Conservation (phyloP, 345 rosid genomes). For the Populus pruinosa region DNA sequence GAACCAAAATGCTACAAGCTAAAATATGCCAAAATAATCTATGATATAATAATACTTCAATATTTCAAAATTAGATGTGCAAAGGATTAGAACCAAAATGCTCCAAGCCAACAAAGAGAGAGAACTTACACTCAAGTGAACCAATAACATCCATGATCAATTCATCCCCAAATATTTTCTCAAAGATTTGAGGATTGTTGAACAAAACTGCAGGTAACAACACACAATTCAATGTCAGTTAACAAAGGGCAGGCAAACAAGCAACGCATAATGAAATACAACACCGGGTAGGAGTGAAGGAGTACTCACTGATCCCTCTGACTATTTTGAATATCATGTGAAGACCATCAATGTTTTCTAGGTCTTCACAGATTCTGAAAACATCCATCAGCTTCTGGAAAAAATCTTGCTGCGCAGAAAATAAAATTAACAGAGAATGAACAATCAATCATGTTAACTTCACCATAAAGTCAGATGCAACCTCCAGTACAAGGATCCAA, state of each 20-base stretch:
- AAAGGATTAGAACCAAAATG: not conserved
- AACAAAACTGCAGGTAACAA: conserved; percentile 61
- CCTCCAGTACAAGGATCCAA: not conserved
- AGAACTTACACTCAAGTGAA: conserved; percentile 82
- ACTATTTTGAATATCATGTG: conserved; percentile 80
- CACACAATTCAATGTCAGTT: conserved; percentile 14
- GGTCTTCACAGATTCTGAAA: conserved; percentile 66
- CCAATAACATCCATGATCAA: conserved; percentile 84
- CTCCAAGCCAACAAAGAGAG: not conserved
- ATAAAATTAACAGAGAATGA: not conserved
- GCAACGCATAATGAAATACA: conserved; percentile 9
- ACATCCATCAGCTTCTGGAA: conserved; percentile 69
- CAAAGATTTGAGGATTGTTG: conserved; percentile 73
- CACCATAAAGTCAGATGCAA: not conserved
- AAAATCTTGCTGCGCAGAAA: conserved; percentile 60
- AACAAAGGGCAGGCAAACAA: conserved; percentile 15
- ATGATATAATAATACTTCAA: not conserved
- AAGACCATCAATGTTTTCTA: conserved; percentile 58
- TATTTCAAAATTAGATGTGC: not conserved
- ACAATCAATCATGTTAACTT: not conserved
- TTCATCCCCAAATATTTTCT: conserved; percentile 76
- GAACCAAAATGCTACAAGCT: not conserved
- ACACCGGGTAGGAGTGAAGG: conserved; percentile 11
- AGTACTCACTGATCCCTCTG: conserved; percentile 71
- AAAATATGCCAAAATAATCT: not conserved